Conservation (phyloP, 306 rosid genomes). For the Prosopis cineraria region DNA sequence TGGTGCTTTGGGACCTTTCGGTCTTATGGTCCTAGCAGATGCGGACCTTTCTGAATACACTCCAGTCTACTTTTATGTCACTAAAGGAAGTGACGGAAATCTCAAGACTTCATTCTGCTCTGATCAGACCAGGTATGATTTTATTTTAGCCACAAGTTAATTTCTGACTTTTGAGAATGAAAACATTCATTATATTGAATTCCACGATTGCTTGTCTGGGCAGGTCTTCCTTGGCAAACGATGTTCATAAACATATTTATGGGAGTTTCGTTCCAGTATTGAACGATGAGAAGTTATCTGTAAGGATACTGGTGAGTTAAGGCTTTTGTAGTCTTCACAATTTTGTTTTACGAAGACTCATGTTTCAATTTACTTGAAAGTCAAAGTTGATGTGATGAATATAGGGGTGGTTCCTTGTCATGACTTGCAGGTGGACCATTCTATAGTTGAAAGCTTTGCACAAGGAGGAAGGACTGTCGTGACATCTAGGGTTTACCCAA, state of each 20-base stretch:
- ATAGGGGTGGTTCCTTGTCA: not conserved
- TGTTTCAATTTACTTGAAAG: not conserved
- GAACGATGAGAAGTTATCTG: slow-evolving; percentile 64
- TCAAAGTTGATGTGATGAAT: too few relatives aligned
- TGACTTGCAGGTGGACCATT: slow-evolving; percentile 76
- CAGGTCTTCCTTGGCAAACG: slow-evolving; percentile 81
- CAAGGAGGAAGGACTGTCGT: slow-evolving; percentile 91
- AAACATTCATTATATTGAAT: not conserved
- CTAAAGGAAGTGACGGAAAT: slow-evolving; percentile 59
- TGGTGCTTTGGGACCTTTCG: slow-evolving; percentile 91
- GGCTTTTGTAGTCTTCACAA: not conserved
- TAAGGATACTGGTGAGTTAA: slow-evolving; percentile 69
- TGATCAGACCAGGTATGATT: slow-evolving; percentile 72
- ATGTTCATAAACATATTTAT: slow-evolving; percentile 55
- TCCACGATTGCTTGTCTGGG: not conserved
- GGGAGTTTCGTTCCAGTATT: slow-evolving; percentile 80
- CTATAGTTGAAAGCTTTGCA: slow-evolving; percentile 84
- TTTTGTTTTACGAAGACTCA: not conserved
- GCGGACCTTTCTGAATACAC: slow-evolving; percentile 65
- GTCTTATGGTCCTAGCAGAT: slow-evolving; percentile 81
- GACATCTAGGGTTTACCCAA: slow-evolving; percentile 82
- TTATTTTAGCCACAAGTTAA: not conserved
- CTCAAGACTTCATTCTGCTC: slow-evolving; percentile 67
- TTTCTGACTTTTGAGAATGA: not conserved
- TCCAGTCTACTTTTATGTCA: slow-evolving; percentile 76